Evolutionary conservation across 139 green algal species (phyloP), one percentile per base, ranked within the genome.

Genomic region (Deuterostichococcus epilithicus): DNA sequence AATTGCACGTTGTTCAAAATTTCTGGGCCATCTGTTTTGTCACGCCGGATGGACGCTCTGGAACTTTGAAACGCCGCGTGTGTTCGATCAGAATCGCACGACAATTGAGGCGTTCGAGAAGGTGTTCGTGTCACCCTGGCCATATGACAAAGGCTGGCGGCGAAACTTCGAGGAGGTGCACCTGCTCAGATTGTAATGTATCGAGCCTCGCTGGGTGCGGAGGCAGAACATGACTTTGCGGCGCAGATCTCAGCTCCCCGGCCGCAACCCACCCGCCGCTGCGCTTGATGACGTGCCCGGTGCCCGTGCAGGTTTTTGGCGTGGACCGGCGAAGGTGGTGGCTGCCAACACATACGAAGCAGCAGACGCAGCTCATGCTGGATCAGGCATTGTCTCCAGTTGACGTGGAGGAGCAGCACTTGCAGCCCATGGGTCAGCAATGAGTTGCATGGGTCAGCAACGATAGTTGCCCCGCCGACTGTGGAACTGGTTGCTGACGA

Each of bases 61-160:
- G 8, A 52, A 52, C 42, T 52, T 52, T 8, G 8, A 52, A 8
- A 52, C 28, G 52, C 65, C 0, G 69, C 20, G 26, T 63, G 52
- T n/a, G n/a, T n/a, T n/a, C n/a, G n/a, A n/a, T n/a, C 52, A 74
- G 39, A 95, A 94, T 78, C 88, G 81, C 68, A 97, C 89, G 5
- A 95, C 92, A 2, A 97, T 97, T 68, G 93, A 97, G 81, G 94
- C 94, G 78, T 97, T 94, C 69, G 93, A 97, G 76, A 97, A 97
- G 82, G 78, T 84, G 59, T n/a, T 30, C 3, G 38, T 72, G 8
- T 47, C 86, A 63, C 84, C 88, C 0, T 97, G 91, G 91, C 91
- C 88, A 0, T 94, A 94, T 78, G 87, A 97, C 76, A 52, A 71
- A 1, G 92, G 92, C 33, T 60, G 76, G 6, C 47, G 69, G 20